Evolutionary conservation across 306 rosid species (phyloP).

Genomic region (Castanospermum australe): DNA sequence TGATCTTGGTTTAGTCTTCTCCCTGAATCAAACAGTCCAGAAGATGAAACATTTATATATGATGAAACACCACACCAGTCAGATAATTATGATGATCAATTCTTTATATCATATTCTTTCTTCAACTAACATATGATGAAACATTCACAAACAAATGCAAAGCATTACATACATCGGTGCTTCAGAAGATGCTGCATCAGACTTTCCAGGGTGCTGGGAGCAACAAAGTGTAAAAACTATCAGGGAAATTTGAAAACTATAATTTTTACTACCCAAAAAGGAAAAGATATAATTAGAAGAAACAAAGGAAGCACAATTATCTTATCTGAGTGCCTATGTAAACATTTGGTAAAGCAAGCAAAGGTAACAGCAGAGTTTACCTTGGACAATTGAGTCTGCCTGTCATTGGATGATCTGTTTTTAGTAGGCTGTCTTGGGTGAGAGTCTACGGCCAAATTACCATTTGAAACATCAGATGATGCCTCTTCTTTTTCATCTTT

Average conservation of each 20-base stretch:
- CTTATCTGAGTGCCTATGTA: neutral
- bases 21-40: slow-evolving; percentile 59
- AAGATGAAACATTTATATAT: too few species aligned
- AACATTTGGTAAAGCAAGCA: slow-evolving; percentile 11
- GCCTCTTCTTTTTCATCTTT: slow-evolving; percentile 62
- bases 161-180: slow-evolving; percentile 56
- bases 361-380: slow-evolving; percentile 36
- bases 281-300: slow-evolving; percentile 11
- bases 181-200: slow-evolving; percentile 62
- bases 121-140: slow-evolving; percentile 7
- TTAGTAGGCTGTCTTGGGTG: slow-evolving; percentile 55
- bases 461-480: slow-evolving; percentile 62
- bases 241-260: slow-evolving; percentile 31
- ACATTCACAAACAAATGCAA: slow-evolving; percentile 12
- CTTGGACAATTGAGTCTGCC: slow-evolving; percentile 53
- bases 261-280: neutral
- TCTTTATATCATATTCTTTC: neutral
- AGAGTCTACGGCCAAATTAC: slow-evolving; percentile 45
- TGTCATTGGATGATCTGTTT: slow-evolving; percentile 45
- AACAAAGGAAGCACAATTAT: neutral
- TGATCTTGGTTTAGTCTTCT: slow-evolving; percentile 48
- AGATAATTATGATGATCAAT: slow-evolving; percentile 8
- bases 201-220: slow-evolving; percentile 65
- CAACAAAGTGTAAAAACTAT: slow-evolving; percentile 36
- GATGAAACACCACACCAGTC: too few species aligned